Conservation (phyloP, 2,329 filamentous ascomycete species). For the Uncinocarpus reesii region DNA sequence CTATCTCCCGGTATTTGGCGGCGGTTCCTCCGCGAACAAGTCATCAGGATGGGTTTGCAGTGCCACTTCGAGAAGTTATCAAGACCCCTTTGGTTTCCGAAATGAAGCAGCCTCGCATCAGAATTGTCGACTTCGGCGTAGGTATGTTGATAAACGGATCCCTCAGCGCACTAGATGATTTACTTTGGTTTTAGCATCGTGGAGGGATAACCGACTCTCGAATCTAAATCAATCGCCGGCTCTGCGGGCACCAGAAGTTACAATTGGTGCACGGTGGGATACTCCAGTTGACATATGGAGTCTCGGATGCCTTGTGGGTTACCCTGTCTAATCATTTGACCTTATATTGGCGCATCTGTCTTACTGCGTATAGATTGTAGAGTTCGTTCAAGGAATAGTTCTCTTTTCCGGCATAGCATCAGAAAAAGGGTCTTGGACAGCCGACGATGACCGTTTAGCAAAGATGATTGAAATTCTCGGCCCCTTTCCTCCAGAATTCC, state of each 20-base stretch:
- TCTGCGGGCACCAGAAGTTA: constrained; percentile 21
- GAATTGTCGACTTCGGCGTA: constrained; percentile 21
- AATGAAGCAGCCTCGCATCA: constrained; percentile 16
- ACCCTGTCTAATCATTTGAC: neutral
- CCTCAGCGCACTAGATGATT: neutral
- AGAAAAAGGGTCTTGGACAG: constrained; percentile 21
- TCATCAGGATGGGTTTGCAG: constrained; percentile 4
- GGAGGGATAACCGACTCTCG: constrained; percentile 17
- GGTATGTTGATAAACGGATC: constrained; percentile 14
- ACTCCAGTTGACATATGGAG: constrained; percentile 25
- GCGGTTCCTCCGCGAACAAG: constrained; percentile 16
- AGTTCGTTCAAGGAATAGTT: constrained; percentile 22
- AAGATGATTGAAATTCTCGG: constrained; percentile 22
- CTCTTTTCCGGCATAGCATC: constrained; percentile 21
- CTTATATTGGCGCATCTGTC: neutral
- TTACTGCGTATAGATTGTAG: constrained; percentile 16
- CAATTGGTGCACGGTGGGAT: constrained; percentile 23
- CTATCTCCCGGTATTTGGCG: constrained; percentile 19
- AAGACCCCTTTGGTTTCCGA: constrained; percentile 19
- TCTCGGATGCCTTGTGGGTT: constrained; percentile 24
- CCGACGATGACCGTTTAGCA: constrained; percentile 23
- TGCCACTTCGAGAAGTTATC: constrained; percentile 21
- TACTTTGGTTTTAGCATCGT: constrained; percentile 16
- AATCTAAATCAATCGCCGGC: constrained; percentile 19
- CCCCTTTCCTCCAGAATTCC: constrained; percentile 18